Evolutionary conservation across 345 rosid genomes (phyloP).

Genomic region (Sonneratia caseolaris): DNA sequence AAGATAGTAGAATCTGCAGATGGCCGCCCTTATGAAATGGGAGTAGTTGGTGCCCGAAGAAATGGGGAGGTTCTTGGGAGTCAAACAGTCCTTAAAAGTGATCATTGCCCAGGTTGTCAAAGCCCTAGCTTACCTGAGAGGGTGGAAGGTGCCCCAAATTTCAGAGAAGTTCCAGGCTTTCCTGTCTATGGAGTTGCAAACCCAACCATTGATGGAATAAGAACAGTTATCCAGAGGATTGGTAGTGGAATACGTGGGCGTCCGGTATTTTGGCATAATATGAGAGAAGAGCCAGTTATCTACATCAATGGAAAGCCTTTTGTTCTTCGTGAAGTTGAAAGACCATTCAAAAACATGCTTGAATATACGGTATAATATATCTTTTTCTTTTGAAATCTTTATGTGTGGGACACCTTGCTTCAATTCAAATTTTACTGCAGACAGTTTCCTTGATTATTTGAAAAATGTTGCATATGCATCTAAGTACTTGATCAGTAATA

Average conservation of each 20-base stretch:
- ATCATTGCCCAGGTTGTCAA: constrained; percentile 98
- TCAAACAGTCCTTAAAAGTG: constrained; percentile 94
- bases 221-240: constrained; percentile 72
- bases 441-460: not conserved
- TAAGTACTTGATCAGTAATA: not conserved
- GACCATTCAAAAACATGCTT: constrained; percentile 93
- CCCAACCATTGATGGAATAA: constrained; percentile 90
- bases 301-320: constrained; percentile 94
- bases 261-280: constrained; percentile 91
- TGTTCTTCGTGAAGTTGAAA: constrained; percentile 95
- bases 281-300: constrained; percentile 98
- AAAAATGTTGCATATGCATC: not conserved
- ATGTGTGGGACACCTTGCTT: not conserved
- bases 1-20: constrained; percentile 72
- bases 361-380: constrained; percentile 79
- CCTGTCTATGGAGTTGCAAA: constrained; percentile 99
- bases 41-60: constrained; percentile 81
- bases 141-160: constrained; percentile 98
- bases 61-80: constrained; percentile 94
- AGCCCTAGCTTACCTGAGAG: constrained; percentile 63
- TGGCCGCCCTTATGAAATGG: constrained; percentile 85
- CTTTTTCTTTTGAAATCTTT: not conserved
- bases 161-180: constrained; percentile 92
- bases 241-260: constrained; percentile 71
- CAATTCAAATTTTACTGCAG: not conserved